Percentiles rank a stretch among this genome's conserved stretches.
These are phyloP conservation scores for Kodamaea sp. DNA, from an alignment of 1,139 yeast genomes.

Conservation along the genomic window DNA sequence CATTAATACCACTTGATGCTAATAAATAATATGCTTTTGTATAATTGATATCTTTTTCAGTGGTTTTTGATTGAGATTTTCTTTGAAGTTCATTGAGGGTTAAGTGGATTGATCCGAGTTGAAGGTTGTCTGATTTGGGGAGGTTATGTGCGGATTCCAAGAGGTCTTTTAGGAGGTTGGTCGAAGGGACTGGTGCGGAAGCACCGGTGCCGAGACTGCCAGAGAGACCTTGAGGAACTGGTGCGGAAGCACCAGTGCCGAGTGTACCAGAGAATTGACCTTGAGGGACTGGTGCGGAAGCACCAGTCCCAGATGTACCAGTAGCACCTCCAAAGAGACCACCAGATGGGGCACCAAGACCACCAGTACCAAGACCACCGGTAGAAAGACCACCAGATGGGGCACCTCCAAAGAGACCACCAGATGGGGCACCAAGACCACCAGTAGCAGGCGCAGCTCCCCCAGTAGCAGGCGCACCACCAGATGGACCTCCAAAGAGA, in stretches of 20 bases:
- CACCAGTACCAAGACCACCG: neutral
- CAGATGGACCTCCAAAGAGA: neutral
- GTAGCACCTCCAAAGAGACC: slow-evolving; percentile 5
- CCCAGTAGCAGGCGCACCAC: too few species aligned
- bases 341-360: slow-evolving; percentile 1
- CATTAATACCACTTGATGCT: slow-evolving; percentile 86
- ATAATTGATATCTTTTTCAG: slow-evolving; percentile 40
- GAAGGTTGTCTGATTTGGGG: slow-evolving; percentile 57
- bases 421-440: neutral
- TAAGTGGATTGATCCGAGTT: slow-evolving; percentile 67
- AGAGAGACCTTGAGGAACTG: neutral
- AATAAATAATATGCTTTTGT: slow-evolving; percentile 88
- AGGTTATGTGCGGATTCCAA: slow-evolving; percentile 68
- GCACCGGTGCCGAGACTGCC: neutral
- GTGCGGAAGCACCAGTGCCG: slow-evolving; percentile 1
- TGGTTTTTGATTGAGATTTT: slow-evolving; percentile 52
- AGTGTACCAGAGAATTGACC: too few species aligned
- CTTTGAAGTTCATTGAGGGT: slow-evolving; percentile 76
- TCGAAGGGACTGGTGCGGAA: slow-evolving; percentile 8
- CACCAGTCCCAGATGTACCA: neutral
- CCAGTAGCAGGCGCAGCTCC: too few species aligned
- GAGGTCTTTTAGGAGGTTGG: slow-evolving; percentile 51
- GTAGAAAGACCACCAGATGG: slow-evolving; percentile 2
- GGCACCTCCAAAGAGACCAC: slow-evolving; percentile 1
- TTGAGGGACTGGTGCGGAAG: neutral